Conservation (phyloP, 2,329 filamentous ascomycete species). For the Decorospora gaudefroyi region DNA sequence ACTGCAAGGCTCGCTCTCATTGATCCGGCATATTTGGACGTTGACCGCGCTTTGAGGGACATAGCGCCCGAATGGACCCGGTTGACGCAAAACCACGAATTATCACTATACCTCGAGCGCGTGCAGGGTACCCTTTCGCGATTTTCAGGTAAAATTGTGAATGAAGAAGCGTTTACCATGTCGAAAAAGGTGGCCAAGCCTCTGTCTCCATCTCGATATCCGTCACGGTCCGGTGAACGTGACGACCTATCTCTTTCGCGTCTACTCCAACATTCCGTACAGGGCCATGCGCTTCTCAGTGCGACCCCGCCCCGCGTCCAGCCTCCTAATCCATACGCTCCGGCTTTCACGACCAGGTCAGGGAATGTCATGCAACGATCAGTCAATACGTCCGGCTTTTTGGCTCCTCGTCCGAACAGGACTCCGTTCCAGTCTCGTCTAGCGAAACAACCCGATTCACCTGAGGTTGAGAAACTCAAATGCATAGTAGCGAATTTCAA, state of each 20-base stretch:
- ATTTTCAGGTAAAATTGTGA: too few species aligned
- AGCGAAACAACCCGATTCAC: neutral
- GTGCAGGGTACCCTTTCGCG: constrained; percentile 48
- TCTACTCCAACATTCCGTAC: neutral
- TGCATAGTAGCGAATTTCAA: constrained; percentile 20
- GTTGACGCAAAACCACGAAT: constrained; percentile 55
- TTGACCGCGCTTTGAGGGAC: constrained; percentile 47
- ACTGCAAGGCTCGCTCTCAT: constrained; percentile 33
- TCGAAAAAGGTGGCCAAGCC: too few species aligned
- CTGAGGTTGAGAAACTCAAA: constrained; percentile 16
- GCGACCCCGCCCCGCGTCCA: neutral
- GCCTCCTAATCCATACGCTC: neutral
- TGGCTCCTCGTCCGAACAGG: neutral
- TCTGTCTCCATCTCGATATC: neutral
- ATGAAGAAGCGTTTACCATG: too few species aligned
- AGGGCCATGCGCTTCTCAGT: neutral
- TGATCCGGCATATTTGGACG: constrained; percentile 37
- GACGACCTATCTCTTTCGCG: constrained; percentile 9
- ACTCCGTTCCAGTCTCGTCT: neutral
- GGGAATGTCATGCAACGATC: neutral
- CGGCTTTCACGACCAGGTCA: neutral
- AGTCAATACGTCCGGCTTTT: neutral
- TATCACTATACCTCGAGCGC: constrained; percentile 51
- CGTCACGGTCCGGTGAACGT: neutral
- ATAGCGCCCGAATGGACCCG: constrained; percentile 56